Evolutionary conservation across 2,329 filamentous ascomycete genomes (phyloP).

Genomic region (Alternaria sp.): DNA sequence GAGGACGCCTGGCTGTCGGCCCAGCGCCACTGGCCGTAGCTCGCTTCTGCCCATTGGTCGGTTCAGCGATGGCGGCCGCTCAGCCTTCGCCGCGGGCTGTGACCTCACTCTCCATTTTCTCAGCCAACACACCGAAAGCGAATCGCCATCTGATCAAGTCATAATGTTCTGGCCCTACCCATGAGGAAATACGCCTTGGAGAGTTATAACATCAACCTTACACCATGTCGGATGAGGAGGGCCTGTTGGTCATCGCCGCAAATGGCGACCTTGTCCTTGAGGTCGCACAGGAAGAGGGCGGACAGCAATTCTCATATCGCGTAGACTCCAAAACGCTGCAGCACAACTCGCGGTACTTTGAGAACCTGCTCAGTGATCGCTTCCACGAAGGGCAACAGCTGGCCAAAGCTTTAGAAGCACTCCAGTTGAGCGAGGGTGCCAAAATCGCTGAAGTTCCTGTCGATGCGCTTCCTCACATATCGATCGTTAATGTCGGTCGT

Average conservation of each 20-base stretch:
- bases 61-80: constrained; percentile 2
- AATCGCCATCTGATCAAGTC: constrained; percentile 21
- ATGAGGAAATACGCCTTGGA: constrained; percentile 45
- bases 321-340: constrained; percentile 66
- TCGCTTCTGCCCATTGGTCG: constrained; percentile 10
- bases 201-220: constrained; percentile 8
- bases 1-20: not conserved
- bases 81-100: constrained; percentile 17
- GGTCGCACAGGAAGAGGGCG: constrained; percentile 69
- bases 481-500: constrained; percentile 73
- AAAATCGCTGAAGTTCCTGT: constrained; percentile 60
- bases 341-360: constrained; percentile 73
- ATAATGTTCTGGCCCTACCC: constrained; percentile 62
- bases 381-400: constrained; percentile 71
- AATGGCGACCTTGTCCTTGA: constrained; percentile 72
- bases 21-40: constrained; percentile 8
- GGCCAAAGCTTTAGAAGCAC: constrained; percentile 58
- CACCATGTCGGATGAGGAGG: constrained; percentile 36
- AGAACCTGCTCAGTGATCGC: constrained; percentile 69
- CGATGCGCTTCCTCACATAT: constrained; percentile 67
- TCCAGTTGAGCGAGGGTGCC: constrained; percentile 57
- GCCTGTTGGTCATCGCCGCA: constrained; percentile 61
- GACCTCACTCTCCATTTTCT: constrained; percentile 12
- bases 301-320: constrained; percentile 66
- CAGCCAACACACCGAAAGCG: constrained; percentile 17